Conservation (phyloP, 352 stramenopile species). For the Globisporangium canariense region DNA sequence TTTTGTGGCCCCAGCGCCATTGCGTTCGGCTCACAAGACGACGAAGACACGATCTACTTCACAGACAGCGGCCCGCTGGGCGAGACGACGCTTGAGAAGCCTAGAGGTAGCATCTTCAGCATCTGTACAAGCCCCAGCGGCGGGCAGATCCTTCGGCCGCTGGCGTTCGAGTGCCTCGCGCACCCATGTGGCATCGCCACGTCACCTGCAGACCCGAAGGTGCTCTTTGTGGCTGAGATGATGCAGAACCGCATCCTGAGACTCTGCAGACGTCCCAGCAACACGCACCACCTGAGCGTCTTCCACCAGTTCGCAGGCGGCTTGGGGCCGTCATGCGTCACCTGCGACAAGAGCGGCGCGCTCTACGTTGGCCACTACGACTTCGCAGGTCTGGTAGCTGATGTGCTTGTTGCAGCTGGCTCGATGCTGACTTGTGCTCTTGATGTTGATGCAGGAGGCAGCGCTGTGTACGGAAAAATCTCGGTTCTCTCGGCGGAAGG, state of each 20-base stretch:
- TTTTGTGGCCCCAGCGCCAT: slow-evolving; percentile 74
- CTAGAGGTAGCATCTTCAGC: slow-evolving; percentile 73
- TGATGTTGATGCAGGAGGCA: slow-evolving; percentile 20
- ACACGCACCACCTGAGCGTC: slow-evolving; percentile 73
- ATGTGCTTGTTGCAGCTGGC: not conserved
- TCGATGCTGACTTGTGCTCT: not conserved
- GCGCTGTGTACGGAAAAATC: slow-evolving; percentile 45
- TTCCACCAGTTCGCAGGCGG: slow-evolving; percentile 83
- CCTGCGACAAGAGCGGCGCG: slow-evolving; percentile 46
- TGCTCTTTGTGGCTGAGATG: slow-evolving; percentile 73
- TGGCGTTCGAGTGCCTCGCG: slow-evolving; percentile 72
- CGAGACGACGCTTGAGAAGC: slow-evolving; percentile 82
- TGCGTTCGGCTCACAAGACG: slow-evolving; percentile 30
- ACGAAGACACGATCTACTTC: slow-evolving; percentile 74
- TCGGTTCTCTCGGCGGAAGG: slow-evolving; percentile 61
- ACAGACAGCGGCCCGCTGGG: slow-evolving; percentile 82
- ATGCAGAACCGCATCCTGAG: slow-evolving; percentile 78
- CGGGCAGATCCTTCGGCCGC: slow-evolving; percentile 67
- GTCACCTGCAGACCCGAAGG: slow-evolving; percentile 28
- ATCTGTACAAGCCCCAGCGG: slow-evolving; percentile 63
- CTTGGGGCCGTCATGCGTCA: slow-evolving; percentile 73
- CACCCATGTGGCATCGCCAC: slow-evolving; percentile 72
- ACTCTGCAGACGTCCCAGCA: slow-evolving; percentile 56
- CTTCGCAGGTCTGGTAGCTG: slow-evolving; percentile 49
- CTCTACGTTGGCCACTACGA: slow-evolving; percentile 86